Evolutionary conservation across 1,284 basidiomycete genomes (phyloP), one percentile per base, ranked within the genome.

Genomic region (Leccinum subrobustum): DNA sequence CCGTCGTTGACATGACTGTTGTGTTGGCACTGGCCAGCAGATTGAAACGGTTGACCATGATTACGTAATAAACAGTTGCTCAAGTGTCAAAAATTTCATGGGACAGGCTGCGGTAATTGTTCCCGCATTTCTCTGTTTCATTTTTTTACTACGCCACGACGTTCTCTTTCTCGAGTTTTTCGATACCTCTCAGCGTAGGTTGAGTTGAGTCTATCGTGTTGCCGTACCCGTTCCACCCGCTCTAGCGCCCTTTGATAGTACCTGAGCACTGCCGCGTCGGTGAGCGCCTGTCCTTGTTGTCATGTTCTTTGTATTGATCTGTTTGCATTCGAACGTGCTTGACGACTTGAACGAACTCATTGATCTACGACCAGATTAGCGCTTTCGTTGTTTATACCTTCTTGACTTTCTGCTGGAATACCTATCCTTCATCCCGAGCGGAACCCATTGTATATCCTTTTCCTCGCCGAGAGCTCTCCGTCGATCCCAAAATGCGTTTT

Each of bases 401-500:
- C 59, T 51, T 55, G 63, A 50, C 62, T 57, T 42, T 25, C 37
- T 61, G 52, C 39, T 50, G 52, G 51, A 55, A 66, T 63, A 73
- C 62, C 62, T 48, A 55, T 33, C 56, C 35, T 31, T 54, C 6
- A 53, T 53, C 33, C 53, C 23, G 18, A 56, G 53, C 60, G 47
- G 42, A 54, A 18, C 57, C 25, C 37, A 3, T 51, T n/a, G 6
- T 54, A 54, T 8, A 47, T 35, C 37, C 37, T 29, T 20, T 35
- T 16, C 51, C 50, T 12, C 2, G n/a, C 51, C 37, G 18, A 33
- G n/a, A 57, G 29, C 52, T 50, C 27, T 18, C 57, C 16, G 23
- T 23, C 5, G 33, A 4, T 42, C 48, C 51, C 55, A n/a, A 63
- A 64, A 85, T 84, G 84, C 74, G 68, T 63, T 88, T 89, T 68